phyloP scores from a whole-genome alignment of 352 stramenopile genomes.

The Phytophthora ohioensis region DNA sequence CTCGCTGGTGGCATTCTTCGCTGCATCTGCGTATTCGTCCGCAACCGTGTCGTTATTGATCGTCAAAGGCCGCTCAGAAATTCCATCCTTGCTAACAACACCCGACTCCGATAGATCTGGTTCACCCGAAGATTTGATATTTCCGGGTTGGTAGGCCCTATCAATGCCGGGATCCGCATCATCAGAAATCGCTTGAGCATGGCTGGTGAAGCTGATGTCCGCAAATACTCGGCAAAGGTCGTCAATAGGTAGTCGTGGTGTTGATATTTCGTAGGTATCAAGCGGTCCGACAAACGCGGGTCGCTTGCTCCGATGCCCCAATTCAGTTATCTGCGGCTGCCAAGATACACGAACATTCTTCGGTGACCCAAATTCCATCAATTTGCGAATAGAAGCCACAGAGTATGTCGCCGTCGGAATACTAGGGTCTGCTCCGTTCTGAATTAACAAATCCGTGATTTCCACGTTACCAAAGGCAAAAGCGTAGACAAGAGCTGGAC shows the following conservation, averaged over 20 bases:
- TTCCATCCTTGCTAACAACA: background rate
- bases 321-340: constrained; percentile 5
- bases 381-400: constrained; percentile 69
- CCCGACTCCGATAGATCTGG: background rate
- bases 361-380: constrained; percentile 62
- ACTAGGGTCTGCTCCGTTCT: constrained; percentile 53
- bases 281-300: constrained; percentile 43
- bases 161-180: background rate
- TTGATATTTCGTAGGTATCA: constrained; percentile 30
- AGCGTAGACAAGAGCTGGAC: constrained; percentile 64
- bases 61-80: background rate
- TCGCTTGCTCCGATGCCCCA: background rate
- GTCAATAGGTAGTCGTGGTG: constrained; percentile 30
- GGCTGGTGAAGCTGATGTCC: constrained; percentile 5
- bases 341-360: constrained; percentile 39
- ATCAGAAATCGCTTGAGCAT: background rate
- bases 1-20: too few species aligned
- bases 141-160: background rate
- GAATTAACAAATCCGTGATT: constrained; percentile 41
- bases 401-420: constrained; percentile 60
- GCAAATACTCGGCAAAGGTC: constrained; percentile 34
- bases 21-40: background rate
- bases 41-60: background rate
- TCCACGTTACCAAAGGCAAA: constrained; percentile 67
- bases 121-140: background rate